Conservation (phyloP, 2,329 filamentous ascomycete genomes). For the Pseudonectria buxi region DNA sequence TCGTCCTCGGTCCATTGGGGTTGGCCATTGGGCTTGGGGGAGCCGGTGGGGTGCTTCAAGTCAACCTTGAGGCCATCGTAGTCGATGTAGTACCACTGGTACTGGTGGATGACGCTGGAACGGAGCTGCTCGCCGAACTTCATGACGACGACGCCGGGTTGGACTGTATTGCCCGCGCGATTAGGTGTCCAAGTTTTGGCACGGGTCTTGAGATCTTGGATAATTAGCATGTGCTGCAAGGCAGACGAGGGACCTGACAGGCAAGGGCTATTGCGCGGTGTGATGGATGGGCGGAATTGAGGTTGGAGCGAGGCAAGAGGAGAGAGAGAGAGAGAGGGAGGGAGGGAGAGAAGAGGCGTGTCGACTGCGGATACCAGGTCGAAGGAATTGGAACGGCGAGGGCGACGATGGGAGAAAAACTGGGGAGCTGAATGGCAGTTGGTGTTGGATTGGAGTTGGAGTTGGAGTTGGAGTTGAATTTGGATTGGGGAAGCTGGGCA, state of each 20-base stretch:
- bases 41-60: conserved; percentile 66
- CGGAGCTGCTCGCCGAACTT: conserved; percentile 96
- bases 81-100: conserved; percentile 96
- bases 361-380: not conserved
- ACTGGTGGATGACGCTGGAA: conserved; percentile 92
- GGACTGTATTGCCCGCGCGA: conserved; percentile 27
- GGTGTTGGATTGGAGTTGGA: too few species aligned
- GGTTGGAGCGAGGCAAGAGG: not conserved
- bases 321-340: not conserved
- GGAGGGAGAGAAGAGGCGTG: too few species aligned
- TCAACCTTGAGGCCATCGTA: conserved; percentile 90
- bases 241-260: not conserved
- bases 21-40: conserved; percentile 33
- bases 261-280: too few species aligned
- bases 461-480: too few species aligned
- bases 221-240: conserved; percentile 41
- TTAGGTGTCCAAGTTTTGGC: conserved; percentile 35
- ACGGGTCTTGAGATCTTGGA: conserved; percentile 42
- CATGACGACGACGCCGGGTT: conserved; percentile 54
- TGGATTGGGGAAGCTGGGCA: not conserved
- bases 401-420: not conserved
- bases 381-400: not conserved
- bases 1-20: conserved; percentile 84
- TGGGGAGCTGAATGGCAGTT: too few species aligned
- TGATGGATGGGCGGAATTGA: not conserved